phyloP scores from a whole-genome alignment of 129 eudicot species.

The Ambrosia artemisiifolia region DNA sequence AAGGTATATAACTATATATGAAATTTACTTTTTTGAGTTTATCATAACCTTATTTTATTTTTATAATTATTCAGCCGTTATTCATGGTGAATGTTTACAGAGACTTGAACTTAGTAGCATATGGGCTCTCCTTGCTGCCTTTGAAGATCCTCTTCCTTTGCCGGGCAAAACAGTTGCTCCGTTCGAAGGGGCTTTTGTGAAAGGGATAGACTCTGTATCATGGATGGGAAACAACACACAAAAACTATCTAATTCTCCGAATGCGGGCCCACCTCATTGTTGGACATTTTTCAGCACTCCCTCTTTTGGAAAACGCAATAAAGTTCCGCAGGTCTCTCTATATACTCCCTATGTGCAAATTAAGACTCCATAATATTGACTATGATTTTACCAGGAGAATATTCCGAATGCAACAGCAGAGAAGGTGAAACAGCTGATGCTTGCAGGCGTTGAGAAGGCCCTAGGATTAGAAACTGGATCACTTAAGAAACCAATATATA shows the following conservation, averaged over 20 bases:
- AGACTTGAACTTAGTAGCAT: constrained; percentile 79
- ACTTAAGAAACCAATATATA: constrained; percentile 66
- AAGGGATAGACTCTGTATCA: constrained; percentile 79
- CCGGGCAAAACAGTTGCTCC: constrained; percentile 44
- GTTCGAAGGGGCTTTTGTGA: constrained; percentile 94
- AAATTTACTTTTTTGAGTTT: neutral
- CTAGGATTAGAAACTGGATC: constrained; percentile 60
- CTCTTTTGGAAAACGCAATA: constrained; percentile 71
- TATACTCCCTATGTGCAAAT: constrained; percentile 1
- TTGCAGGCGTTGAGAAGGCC: constrained; percentile 81
- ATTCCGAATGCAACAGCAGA: constrained; percentile 83
- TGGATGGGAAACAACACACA: constrained; percentile 91
- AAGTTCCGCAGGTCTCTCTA: constrained; percentile 86
- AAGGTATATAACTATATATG: constrained; percentile 51
- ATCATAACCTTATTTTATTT: neutral
- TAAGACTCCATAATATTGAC: constrained; percentile 4
- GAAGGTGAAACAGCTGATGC: constrained; percentile 83
- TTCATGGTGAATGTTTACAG: constrained; percentile 33
- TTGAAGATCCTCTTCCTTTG: constrained; percentile 87
- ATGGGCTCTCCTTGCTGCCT: constrained; percentile 98
- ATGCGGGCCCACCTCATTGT: constrained; percentile 65
- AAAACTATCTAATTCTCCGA: constrained; percentile 48
- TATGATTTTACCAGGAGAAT: constrained; percentile 55
- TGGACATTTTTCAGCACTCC: constrained; percentile 96
- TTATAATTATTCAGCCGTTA: neutral